Base-by-base conservation (phyloP, 2,329 filamentous ascomycete species). In the Blumeriella jaapii region DNA sequence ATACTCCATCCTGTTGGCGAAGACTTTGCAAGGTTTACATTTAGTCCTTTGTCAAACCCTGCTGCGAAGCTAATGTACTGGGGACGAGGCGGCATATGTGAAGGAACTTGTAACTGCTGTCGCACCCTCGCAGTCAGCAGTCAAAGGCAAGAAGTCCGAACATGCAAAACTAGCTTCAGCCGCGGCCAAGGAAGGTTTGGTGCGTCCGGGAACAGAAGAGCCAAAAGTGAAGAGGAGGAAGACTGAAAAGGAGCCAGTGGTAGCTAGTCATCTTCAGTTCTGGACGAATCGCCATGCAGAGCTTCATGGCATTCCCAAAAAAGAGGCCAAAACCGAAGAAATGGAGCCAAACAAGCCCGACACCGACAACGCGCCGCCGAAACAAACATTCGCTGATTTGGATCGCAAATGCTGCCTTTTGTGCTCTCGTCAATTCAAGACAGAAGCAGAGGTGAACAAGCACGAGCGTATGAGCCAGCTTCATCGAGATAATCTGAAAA, bases 261-360 rank as follows among this genome's bases (percentile, higher is more conserved):
- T 78, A 31, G 69, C 74, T 3, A 72, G 75, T 1, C 75, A 82
- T 55, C 62, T 82, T 29, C 74, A 81, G 55, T 79, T 78, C 55
- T 82, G 78, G 78, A 72, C 74, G 31, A 74, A 80, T 49, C 73
- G 77, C 31, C 75, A 80, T 50, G 76, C 75, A 2, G 76, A 82
- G 49, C 60, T 82, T 15, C 74, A 78, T 48, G 69, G 71, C 38
- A 66, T 60, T 41, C 57, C 36, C 43, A 58, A 34, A 52, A 69
- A 57, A 45, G 56, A 57, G 4, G 54, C 37, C 19, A 54, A 58
- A 56, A 51, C 51, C 47, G 33, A 52, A 46, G 22, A 42, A 2
- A 27, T 39, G 3, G 44, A 44, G n/a, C 46, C 33, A 7, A 38
- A 38, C 14, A 28, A 42, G 11, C 40, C 42, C 8, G 24, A 49